phyloP scores from a whole-genome alignment of 169 alveolate genomes.

The Plasmodium inui region DNA sequence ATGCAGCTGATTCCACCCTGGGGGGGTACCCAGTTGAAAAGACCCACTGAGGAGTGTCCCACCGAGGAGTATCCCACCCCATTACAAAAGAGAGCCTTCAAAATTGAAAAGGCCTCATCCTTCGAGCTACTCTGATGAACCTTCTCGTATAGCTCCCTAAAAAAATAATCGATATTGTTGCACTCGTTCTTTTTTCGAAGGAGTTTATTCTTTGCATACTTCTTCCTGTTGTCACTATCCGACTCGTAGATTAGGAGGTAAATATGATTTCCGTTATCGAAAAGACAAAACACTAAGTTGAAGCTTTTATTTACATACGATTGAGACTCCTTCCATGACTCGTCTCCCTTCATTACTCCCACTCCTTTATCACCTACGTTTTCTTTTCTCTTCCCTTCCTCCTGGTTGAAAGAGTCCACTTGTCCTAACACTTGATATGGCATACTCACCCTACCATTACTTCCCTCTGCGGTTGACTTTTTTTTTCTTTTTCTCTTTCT shows the following conservation, averaged over 20 bases:
- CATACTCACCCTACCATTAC: not conserved
- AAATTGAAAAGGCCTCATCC: slow-evolving; percentile 12
- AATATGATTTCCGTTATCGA: slow-evolving; percentile 37
- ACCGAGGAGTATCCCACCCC: not conserved
- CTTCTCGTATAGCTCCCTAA: slow-evolving; percentile 28
- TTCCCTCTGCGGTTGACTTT: not conserved
- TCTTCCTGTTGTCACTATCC: slow-evolving; percentile 43
- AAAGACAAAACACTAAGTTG: slow-evolving; percentile 34
- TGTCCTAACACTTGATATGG: not conserved
- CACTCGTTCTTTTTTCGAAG: slow-evolving; percentile 27
- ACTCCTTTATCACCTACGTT: not conserved
- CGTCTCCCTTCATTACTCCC: not conserved
- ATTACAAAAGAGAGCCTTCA: slow-evolving; percentile 18
- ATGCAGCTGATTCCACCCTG: not conserved
- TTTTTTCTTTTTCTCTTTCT: not conserved
- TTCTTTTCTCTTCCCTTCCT: not conserved
- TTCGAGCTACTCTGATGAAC: slow-evolving; percentile 14
- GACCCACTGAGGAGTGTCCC: too few species aligned
- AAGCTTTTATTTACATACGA: slow-evolving; percentile 28
- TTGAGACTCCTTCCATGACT: not conserved
- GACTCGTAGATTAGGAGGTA: slow-evolving; percentile 61
- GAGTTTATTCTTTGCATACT: slow-evolving; percentile 13
- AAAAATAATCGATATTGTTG: slow-evolving; percentile 41
- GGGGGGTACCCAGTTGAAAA: too few species aligned
- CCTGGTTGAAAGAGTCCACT: not conserved